Conservation (phyloP, 169 alveolate genomes). For the Fabrea salina region DNA sequence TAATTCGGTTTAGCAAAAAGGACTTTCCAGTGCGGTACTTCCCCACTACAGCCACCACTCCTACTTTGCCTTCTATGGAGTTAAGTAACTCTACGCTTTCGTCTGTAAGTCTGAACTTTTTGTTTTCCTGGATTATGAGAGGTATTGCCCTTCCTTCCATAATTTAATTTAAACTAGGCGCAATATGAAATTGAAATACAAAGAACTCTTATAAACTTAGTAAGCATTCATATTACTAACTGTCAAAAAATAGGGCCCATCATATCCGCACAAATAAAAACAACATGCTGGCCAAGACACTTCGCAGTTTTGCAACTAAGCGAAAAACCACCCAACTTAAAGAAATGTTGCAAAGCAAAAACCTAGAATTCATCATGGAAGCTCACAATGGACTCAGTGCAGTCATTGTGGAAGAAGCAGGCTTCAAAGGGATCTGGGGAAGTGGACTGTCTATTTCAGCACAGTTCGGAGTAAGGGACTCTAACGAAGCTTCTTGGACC, state of each 20-base stretch:
- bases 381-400: constrained; percentile 74
- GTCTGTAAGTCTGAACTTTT: background rate
- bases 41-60: constrained; percentile 78
- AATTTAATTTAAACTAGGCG: background rate
- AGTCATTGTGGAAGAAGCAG: constrained; percentile 62
- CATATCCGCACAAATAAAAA: no score
- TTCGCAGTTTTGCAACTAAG: background rate
- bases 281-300: no score
- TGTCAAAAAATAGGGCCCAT: no score
- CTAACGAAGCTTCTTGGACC: constrained; percentile 62
- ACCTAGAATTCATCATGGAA: constrained; percentile 50
- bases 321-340: background rate
- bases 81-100: constrained; percentile 43
- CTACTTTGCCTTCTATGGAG: constrained; percentile 48
- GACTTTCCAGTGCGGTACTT: constrained; percentile 86
- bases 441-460: constrained; percentile 64
- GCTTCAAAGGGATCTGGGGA: constrained; percentile 63
- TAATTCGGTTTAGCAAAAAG: constrained; percentile 65
- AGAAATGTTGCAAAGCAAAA: background rate
- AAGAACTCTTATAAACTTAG: no score
- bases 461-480: constrained; percentile 52
- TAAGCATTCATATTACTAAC: no score
- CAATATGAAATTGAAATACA: no score
- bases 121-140: background rate
- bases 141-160: constrained; percentile 29